Evolutionary conservation across 495 filamentous ascomycete species (phyloP).

Genomic region (Friedmanniomyces endolithicus): DNA sequence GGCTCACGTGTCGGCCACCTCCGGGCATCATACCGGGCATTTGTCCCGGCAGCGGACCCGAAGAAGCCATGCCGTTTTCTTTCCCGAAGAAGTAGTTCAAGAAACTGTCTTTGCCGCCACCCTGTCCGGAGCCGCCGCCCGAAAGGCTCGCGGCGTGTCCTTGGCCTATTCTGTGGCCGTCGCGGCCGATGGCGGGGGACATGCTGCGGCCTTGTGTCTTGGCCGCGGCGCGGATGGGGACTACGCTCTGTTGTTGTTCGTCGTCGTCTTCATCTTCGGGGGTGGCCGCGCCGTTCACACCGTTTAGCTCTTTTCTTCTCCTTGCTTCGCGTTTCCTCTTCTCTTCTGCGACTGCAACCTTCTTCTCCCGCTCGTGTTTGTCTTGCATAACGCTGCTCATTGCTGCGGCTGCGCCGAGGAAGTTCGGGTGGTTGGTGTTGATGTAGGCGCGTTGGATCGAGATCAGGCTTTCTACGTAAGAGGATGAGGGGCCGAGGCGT

Average conservation of each 20-base stretch:
- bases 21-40: conserved; percentile 20
- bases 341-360: conserved; percentile 66
- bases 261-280: conserved; percentile 63
- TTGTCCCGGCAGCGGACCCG: conserved; percentile 24
- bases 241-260: not conserved
- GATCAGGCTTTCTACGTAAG: conserved; percentile 90
- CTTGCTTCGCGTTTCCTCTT: conserved; percentile 70
- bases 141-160: conserved; percentile 4
- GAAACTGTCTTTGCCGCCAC: conserved; percentile 66
- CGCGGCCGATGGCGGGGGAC: conserved; percentile 64
- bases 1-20: conserved; percentile 52
- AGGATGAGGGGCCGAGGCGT: conserved; percentile 72
- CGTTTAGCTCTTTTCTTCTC: conserved; percentile 64
- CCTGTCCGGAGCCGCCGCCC: conserved; percentile 41
- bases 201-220: conserved; percentile 57
- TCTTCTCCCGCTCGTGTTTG: conserved; percentile 86
- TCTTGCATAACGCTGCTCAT: conserved; percentile 92
- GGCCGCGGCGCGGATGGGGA: conserved; percentile 48
- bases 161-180: conserved; percentile 33
- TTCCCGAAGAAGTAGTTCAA: conserved; percentile 98
- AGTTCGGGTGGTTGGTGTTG: conserved; percentile 99
- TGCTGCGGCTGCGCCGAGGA: conserved; percentile 91
- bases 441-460: conserved; percentile 97
- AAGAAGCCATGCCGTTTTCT: conserved; percentile 43
- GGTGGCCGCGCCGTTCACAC: conserved; percentile 57